Evolutionary conservation across 2,329 filamentous ascomycete genomes (phyloP).

Genomic region (Sporothrix mexicana): DNA sequence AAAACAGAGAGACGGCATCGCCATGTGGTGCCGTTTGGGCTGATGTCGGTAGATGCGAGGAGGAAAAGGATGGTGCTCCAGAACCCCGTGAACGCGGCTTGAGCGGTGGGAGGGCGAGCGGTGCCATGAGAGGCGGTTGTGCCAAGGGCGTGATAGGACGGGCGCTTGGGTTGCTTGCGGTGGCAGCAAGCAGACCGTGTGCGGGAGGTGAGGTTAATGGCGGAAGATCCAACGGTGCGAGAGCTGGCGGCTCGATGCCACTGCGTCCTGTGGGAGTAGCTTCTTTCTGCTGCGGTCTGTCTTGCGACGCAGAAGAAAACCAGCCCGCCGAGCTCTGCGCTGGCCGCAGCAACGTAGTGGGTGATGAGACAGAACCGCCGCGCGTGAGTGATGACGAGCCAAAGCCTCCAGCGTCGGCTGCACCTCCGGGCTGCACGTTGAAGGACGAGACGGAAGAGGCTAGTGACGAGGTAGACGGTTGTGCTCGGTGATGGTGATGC

Average conservation of each 20-base stretch:
- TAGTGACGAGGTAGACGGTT: conserved; percentile 23
- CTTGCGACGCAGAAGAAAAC: conserved; percentile 17
- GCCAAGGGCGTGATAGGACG: conserved; percentile 22
- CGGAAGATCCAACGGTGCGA: conserved; percentile 14
- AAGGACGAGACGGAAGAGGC: conserved; percentile 25
- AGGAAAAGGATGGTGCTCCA: neutral
- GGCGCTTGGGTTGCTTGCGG: neutral
- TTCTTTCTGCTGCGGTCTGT: neutral
- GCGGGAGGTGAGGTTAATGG: conserved; percentile 9
- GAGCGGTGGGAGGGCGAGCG: conserved; percentile 25
- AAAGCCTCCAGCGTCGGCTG: neutral
- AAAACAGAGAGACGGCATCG: conserved; percentile 22
- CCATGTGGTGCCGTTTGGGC: conserved; percentile 28
- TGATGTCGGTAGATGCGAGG: conserved; percentile 25
- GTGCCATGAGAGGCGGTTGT: conserved; percentile 28
- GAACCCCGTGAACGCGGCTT: conserved; percentile 2
- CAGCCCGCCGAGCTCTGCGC: conserved; percentile 15
- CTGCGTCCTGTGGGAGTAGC: neutral
- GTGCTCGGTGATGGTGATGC: neutral
- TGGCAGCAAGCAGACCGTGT: neutral
- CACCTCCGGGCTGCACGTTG: neutral
- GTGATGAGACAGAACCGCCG: neutral
- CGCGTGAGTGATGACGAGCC: neutral
- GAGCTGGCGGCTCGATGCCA: conserved; percentile 4
- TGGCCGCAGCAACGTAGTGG: conserved; percentile 21